Conservation (phyloP, 805 yeast genomes). For the Monosporozyma unispora region DNA sequence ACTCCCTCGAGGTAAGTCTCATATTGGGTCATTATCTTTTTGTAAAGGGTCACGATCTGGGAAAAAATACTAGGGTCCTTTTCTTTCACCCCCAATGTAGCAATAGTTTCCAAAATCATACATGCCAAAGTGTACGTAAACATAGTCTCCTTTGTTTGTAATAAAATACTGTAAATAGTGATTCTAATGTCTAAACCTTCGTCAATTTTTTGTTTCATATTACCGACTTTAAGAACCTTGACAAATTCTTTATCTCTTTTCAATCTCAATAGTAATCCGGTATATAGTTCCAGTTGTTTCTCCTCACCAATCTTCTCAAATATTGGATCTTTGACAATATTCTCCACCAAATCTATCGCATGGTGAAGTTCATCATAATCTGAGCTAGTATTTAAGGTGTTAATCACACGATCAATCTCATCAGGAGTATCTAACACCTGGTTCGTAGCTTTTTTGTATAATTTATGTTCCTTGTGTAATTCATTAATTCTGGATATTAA, state of each 20-base stretch:
- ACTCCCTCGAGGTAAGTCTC: background rate
- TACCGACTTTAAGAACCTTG: slow-evolving; percentile 25
- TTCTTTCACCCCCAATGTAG: slow-evolving; percentile 10
- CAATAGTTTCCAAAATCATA: slow-evolving; percentile 6
- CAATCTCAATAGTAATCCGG: slow-evolving; percentile 2
- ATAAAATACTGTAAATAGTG: slow-evolving; percentile 11
- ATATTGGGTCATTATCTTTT: background rate
- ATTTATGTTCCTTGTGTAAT: background rate
- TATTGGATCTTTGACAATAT: background rate
- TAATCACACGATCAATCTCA: background rate
- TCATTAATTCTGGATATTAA: background rate
- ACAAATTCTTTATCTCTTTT: slow-evolving; percentile 20
- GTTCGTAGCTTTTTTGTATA: background rate
- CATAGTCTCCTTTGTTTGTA: slow-evolving; percentile 3
- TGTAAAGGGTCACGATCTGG: background rate
- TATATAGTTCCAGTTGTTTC: background rate
- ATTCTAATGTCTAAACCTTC: slow-evolving; percentile 16
- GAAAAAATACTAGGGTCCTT: slow-evolving; percentile 7
- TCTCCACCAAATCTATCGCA: background rate
- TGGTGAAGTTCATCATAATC: background rate
- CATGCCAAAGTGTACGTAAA: slow-evolving; percentile 5
- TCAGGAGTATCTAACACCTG: background rate
- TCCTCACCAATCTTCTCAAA: background rate
- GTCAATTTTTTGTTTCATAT: slow-evolving; percentile 27
- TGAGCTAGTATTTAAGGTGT: background rate